A percentile compares a stretch with the other conserved stretches of the same genome.
Evolutionary conservation across 2,329 filamentous ascomycete genomes (phyloP).

Genomic region (Ophiostoma sp.): DNA sequence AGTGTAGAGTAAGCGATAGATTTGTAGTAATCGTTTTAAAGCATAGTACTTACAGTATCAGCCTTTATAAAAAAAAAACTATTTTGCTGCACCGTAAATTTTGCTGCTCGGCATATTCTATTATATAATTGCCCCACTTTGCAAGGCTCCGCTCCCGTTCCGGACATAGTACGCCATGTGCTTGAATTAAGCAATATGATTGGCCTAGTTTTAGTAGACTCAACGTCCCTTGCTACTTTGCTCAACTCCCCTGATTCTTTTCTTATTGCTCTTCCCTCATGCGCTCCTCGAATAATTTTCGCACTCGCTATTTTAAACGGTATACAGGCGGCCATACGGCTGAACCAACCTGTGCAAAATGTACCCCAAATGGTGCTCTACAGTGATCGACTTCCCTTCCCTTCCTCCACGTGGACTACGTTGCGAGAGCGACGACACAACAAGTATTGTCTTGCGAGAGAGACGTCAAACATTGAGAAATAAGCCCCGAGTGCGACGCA

Average conservation of each 20-base stretch:
- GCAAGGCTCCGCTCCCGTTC: constrained; percentile 1
- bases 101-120: too few species aligned
- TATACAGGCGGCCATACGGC: background rate
- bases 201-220: background rate
- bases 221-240: background rate
- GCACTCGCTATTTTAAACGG: background rate
- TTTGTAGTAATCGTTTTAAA: too few species aligned
- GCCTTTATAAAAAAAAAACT: too few species aligned
- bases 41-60: too few species aligned
- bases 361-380: background rate
- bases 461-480: background rate
- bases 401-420: background rate
- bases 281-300: background rate
- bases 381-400: background rate
- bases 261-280: background rate
- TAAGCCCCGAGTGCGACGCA: background rate
- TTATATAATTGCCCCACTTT: constrained; percentile 1
- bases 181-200: background rate
- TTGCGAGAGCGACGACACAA: background rate
- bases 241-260: background rate
- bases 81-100: too few species aligned
- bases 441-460: background rate
- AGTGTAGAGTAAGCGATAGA: too few species aligned
- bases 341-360: background rate
- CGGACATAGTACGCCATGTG: constrained; percentile 6